Evolutionary conservation across 2,329 filamentous ascomycete genomes (phyloP).

Genomic region (Trichoderma afroharzianum): DNA sequence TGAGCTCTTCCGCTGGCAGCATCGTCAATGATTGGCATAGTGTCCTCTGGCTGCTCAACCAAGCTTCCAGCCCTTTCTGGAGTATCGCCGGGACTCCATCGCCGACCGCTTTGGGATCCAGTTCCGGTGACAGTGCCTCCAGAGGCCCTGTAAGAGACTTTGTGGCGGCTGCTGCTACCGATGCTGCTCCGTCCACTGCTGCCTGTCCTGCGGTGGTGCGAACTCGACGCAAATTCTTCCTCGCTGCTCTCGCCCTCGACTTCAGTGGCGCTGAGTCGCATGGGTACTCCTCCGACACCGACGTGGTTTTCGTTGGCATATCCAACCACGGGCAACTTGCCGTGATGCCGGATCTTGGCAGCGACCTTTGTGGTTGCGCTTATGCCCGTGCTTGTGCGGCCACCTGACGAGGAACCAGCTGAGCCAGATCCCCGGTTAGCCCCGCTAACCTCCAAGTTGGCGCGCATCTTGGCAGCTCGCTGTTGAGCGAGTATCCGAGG

Average conservation of each 20-base stretch:
- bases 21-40: constrained; percentile 34
- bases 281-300: constrained; percentile 74
- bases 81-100: constrained; percentile 53
- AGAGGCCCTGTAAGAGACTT: constrained; percentile 49
- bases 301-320: constrained; percentile 76
- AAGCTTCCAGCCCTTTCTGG: constrained; percentile 54
- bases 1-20: constrained; percentile 45
- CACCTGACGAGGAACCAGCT: constrained; percentile 29
- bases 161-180: constrained; percentile 46
- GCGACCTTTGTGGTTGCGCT: constrained; percentile 63
- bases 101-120: constrained; percentile 36
- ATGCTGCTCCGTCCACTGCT: constrained; percentile 73
- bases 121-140: constrained; percentile 34
- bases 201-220: constrained; percentile 65
- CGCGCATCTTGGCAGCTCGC: constrained; percentile 80
- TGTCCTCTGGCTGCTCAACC: constrained; percentile 39
- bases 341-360: constrained; percentile 85
- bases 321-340: constrained; percentile 72
- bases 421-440: constrained; percentile 51
- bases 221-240: constrained; percentile 47
- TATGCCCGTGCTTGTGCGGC: constrained; percentile 60
- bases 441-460: constrained; percentile 73
- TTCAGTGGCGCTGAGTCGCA: constrained; percentile 91
- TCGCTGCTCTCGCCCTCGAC: constrained; percentile 85
- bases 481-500: constrained; percentile 78